Evolutionary conservation across 2,329 filamentous ascomycete species (phyloP).

Genomic region (Talaromyces sp.): DNA sequence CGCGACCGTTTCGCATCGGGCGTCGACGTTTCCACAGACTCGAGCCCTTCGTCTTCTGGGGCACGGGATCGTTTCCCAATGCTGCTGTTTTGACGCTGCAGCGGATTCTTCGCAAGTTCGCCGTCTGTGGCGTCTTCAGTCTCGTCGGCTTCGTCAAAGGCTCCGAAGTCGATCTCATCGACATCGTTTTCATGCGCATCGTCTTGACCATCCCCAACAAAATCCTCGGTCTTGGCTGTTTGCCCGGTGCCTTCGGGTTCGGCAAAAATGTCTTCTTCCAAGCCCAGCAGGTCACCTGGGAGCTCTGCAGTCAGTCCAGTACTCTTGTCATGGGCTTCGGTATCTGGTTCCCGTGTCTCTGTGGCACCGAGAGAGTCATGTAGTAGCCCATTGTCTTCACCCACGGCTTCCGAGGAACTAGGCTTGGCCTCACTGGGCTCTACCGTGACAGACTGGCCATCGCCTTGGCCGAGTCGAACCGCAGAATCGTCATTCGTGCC

Average conservation of each 20-base stretch:
- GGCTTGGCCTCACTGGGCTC: neutral
- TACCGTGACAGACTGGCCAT: neutral
- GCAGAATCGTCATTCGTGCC: constrained; percentile 4
- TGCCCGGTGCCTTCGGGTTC: constrained; percentile 15
- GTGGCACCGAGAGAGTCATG: constrained; percentile 1
- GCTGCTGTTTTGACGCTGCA: constrained; percentile 14
- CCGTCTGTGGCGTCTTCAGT: constrained; percentile 18
- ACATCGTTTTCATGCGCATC: constrained; percentile 15
- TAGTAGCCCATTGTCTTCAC: neutral
- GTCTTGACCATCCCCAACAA: constrained; percentile 13
- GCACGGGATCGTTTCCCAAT: constrained; percentile 31
- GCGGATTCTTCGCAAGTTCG: constrained; percentile 15
- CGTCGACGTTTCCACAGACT: constrained; percentile 17
- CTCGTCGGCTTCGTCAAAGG: constrained; percentile 34
- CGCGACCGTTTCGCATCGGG: constrained; percentile 51
- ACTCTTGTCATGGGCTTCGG: neutral
- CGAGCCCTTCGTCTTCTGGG: constrained; percentile 28
- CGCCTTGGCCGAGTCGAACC: constrained; percentile 7
- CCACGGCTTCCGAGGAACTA: neutral
- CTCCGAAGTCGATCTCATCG: constrained; percentile 21
- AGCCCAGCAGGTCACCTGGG: constrained; percentile 25
- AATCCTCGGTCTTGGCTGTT: constrained; percentile 7
- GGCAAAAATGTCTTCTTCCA: constrained; percentile 27
- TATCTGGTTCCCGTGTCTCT: constrained; percentile 1
- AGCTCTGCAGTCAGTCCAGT: constrained; percentile 12